Conservation (phyloP, 306 rosid species). For the Sindora glabra region DNA sequence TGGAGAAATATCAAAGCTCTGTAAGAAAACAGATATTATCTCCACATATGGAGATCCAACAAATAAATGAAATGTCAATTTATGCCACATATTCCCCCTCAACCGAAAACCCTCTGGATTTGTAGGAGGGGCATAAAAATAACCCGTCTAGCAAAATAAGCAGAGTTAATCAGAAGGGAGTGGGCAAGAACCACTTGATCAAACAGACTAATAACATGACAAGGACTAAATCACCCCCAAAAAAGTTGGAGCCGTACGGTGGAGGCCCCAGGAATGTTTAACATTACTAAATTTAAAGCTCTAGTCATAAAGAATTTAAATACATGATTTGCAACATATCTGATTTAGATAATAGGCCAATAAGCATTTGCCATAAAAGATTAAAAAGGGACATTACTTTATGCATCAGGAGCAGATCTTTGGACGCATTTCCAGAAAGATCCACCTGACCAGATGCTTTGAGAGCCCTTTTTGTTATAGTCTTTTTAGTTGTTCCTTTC, state of each 20-base stretch:
- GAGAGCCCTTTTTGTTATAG: conserved; percentile 84
- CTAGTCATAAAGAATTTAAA: not conserved
- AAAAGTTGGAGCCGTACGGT: too few species aligned
- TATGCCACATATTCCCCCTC: too few species aligned
- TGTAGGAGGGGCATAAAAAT: too few species aligned
- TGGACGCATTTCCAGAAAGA: conserved; percentile 88
- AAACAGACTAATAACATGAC: too few species aligned
- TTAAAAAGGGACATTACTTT: conserved; percentile 50
- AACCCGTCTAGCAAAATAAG: not conserved
- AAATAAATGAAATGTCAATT: not conserved
- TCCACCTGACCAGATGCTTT: conserved; percentile 95
- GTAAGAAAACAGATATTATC: conserved; percentile 3
- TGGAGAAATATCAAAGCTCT: conserved; percentile 28
- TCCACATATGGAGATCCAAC: not conserved
- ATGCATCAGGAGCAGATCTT: conserved; percentile 96
- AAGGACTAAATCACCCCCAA: too few species aligned
- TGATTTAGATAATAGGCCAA: not conserved
- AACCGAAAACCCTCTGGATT: too few species aligned
- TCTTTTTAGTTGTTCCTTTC: conserved; percentile 82
- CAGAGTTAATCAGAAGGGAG: not conserved
- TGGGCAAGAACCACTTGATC: too few species aligned
- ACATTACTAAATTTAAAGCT: too few species aligned
- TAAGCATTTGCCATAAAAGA: not conserved
- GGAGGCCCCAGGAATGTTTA: too few species aligned
- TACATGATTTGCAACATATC: conserved; percentile 2